Percentiles rank a stretch among this genome's conserved stretches.
These are phyloP conservation scores for Psilocybe subaeruginosa DNA, from an alignment of 768 basidiomycete genomes.

Conservation along the genomic window DNA sequence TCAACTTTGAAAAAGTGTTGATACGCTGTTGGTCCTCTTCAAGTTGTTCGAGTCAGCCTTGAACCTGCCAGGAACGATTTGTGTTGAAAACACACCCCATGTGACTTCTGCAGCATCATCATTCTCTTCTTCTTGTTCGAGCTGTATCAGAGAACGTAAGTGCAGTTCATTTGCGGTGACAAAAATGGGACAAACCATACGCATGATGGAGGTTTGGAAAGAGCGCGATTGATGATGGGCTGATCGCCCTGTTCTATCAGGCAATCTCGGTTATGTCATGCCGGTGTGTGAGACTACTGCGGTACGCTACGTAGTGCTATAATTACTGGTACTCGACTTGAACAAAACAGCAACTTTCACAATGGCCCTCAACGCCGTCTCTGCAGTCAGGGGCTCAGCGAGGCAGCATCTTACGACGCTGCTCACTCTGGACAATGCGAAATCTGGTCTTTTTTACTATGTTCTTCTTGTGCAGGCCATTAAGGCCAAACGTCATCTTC, in stretches of 20 bases:
- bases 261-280: conserved; percentile 5
- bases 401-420: conserved; percentile 19
- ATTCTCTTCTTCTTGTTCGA: conserved; percentile 76
- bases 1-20: conserved; percentile 90
- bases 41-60: conserved; percentile 8
- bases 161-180: conserved; percentile 5
- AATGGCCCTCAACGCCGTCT: conserved; percentile 21
- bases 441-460: conserved; percentile 62
- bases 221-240: conserved; percentile 1
- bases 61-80: conserved; percentile 5
- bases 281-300: not conserved
- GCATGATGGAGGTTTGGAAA: conserved; percentile 24
- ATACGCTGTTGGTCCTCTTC: conserved; percentile 88
- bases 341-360: conserved; percentile 7
- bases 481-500: conserved; percentile 62
- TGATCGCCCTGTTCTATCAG: no score
- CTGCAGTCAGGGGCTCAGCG: conserved; percentile 15
- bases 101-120: conserved; percentile 80
- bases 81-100: conserved; percentile 62
- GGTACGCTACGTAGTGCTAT: not conserved
- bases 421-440: conserved; percentile 48
- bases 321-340: not conserved
- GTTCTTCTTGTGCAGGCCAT: conserved; percentile 52
- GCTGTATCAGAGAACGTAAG: conserved; percentile 37
- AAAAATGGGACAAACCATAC: conserved; percentile 24